These are phyloP conservation scores for Rubia yunnanensis DNA, from an alignment of 257 asterid species.

Conservation along the genomic window DNA sequence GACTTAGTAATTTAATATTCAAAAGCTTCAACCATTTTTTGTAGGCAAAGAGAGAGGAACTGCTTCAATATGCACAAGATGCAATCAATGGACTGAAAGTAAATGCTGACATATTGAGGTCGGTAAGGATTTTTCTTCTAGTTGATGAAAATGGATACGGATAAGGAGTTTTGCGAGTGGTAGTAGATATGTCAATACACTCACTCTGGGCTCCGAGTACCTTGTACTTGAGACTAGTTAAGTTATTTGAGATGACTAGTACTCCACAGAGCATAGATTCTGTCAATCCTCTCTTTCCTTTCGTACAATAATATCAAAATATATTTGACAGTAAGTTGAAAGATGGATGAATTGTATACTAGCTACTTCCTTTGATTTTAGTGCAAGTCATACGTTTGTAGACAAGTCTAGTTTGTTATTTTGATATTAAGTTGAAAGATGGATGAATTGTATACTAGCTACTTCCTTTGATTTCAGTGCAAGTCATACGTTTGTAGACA, in stretches of 20 bases:
- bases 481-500: background rate
- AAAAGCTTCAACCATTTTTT: slow-evolving; percentile 2
- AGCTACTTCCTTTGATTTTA: too few relatives aligned
- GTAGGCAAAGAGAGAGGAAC: slow-evolving; percentile 86
- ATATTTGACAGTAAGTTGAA: background rate
- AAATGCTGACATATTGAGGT: slow-evolving; percentile 80
- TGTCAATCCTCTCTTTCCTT: slow-evolving; percentile 1
- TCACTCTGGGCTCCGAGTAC: background rate
- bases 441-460: background rate
- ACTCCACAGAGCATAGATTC: background rate
- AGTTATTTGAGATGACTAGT: background rate
- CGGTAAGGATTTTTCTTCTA: slow-evolving; percentile 38
- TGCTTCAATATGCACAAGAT: slow-evolving; percentile 85
- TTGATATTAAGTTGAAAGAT: background rate
- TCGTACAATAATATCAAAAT: background rate
- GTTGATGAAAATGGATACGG: background rate
- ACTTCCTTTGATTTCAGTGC: too few relatives aligned
- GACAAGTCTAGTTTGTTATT: background rate
- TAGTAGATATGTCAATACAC: slow-evolving; percentile 1
- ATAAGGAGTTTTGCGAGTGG: background rate
- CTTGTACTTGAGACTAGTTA: background rate
- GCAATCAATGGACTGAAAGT: slow-evolving; percentile 83
- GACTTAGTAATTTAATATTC: background rate
- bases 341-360: background rate
- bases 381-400: background rate